Percentiles rank a stretch among this genome's conserved stretches.
Evolutionary conservation across 164 flowering plant genomes (phyloP).

Genomic region (Kingdonia uniflora): DNA sequence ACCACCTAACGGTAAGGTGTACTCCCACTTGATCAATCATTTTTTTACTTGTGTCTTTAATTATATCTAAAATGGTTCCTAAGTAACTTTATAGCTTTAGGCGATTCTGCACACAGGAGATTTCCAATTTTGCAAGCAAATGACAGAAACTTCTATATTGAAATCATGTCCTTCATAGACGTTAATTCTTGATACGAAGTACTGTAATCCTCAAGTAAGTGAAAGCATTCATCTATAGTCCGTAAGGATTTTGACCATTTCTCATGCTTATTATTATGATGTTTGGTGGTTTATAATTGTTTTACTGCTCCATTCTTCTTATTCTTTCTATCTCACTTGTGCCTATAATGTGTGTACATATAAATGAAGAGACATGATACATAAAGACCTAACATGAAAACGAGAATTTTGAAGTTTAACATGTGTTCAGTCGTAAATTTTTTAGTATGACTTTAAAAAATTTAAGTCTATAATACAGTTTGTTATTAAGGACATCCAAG

Average conservation of each 20-base stretch:
- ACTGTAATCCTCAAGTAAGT: conserved; percentile 79
- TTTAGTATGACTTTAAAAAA: conserved; percentile 93
- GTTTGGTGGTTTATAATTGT: too few relatives aligned
- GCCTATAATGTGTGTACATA: too few relatives aligned
- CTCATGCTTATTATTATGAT: too few relatives aligned
- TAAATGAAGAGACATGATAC: too few relatives aligned
- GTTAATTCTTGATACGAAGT: conserved; percentile 92
- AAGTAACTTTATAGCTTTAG: conserved; percentile 20
- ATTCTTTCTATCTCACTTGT: too few relatives aligned
- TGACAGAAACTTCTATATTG: conserved; percentile 31
- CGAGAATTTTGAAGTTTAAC: too few relatives aligned
- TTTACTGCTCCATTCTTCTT: too few relatives aligned
- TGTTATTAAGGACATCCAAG: conserved; percentile 92
- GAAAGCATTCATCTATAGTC: background rate
- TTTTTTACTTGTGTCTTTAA: background rate
- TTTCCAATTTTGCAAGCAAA: conserved; percentile 66
- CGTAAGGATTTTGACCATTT: too few relatives aligned
- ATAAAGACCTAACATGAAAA: too few relatives aligned
- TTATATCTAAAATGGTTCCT: conserved; percentile 7
- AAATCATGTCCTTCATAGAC: conserved; percentile 40
- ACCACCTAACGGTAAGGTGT: conserved; percentile 82
- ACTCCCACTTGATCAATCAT: conserved; percentile 11
- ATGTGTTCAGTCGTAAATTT: too few relatives aligned
- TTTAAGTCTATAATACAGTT: conserved; percentile 91
- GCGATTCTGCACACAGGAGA: conserved; percentile 89